Conservation (phyloP, 164 flowering plant genomes). For the Annona squamosa region DNA sequence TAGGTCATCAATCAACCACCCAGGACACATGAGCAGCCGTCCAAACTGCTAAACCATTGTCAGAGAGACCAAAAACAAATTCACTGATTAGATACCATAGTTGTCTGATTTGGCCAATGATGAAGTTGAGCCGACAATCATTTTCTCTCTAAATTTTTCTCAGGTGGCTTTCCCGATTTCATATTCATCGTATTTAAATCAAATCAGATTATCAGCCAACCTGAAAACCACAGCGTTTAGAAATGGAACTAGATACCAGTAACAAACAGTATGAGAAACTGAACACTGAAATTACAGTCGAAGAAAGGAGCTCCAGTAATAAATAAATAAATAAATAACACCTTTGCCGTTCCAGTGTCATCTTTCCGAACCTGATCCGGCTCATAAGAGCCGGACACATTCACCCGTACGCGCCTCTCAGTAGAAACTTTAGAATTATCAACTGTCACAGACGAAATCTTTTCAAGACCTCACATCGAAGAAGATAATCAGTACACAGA, state of each 20-base stretch:
- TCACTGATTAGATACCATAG: neutral
- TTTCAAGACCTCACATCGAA: neutral
- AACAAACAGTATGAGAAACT: neutral
- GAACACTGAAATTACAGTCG: neutral
- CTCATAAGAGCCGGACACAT: conserved; percentile 20
- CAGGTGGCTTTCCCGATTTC: neutral
- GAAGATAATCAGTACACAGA: neutral
- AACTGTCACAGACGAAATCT: conserved; percentile 3
- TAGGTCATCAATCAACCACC: neutral
- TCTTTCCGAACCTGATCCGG: conserved; percentile 7
- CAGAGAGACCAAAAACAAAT: neutral
- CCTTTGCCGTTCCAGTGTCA: neutral
- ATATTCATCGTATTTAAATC: neutral
- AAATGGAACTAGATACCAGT: neutral
- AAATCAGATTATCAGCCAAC: no score
- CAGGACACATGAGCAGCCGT: neutral
- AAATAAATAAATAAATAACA: neutral
- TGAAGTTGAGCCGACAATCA: neutral
- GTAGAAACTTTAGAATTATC: conserved; percentile 4
- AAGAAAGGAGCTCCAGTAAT: neutral
- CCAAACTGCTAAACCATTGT: neutral
- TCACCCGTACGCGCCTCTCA: conserved; percentile 21
- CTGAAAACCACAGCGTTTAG: neutral
- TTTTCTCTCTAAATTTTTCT: neutral
- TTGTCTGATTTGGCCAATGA: neutral